Conservation (phyloP, 768 basidiomycete species). For the Boletus insuetus region DNA sequence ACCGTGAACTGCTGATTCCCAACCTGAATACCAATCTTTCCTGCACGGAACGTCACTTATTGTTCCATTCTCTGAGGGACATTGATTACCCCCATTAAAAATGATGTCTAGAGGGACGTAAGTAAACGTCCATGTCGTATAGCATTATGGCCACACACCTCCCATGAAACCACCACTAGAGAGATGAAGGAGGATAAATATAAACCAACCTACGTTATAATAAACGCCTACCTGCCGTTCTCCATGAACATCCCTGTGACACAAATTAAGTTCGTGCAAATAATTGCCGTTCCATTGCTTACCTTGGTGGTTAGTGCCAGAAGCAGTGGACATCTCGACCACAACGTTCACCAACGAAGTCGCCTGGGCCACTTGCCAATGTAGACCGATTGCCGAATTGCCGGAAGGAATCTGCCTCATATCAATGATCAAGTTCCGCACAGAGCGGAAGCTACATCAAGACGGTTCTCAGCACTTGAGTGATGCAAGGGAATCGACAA, state of each 20-base stretch:
- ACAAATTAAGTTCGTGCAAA: background rate
- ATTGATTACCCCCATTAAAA: slow-evolving; percentile 39
- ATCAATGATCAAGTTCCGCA: slow-evolving; percentile 76
- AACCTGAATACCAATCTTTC: slow-evolving; percentile 60
- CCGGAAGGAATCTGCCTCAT: slow-evolving; percentile 51
- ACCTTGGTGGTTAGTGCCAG: slow-evolving; percentile 68
- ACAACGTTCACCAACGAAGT: slow-evolving; percentile 73
- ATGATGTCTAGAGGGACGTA: slow-evolving; percentile 31
- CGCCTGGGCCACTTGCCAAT: slow-evolving; percentile 81
- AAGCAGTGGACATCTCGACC: slow-evolving; percentile 65
- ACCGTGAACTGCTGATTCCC: slow-evolving; percentile 82
- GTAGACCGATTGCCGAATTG: slow-evolving; percentile 62
- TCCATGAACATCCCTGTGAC: slow-evolving; percentile 64
- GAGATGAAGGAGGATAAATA: background rate
- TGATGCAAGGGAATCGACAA: background rate
- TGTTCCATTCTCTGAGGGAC: background rate
- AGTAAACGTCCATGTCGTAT: background rate
- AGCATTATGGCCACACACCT: slow-evolving; percentile 40
- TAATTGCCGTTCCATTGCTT: slow-evolving; percentile 1
- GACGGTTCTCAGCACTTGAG: background rate
- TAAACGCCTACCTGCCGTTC: slow-evolving; percentile 49
- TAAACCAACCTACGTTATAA: background rate
- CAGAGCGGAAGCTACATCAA: slow-evolving; percentile 55
- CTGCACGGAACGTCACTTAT: background rate
- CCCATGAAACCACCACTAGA: slow-evolving; percentile 46